Base-by-base conservation (phyloP, 371 early-diverging fungal species). In the Choanephora cucurbitarum region DNA sequence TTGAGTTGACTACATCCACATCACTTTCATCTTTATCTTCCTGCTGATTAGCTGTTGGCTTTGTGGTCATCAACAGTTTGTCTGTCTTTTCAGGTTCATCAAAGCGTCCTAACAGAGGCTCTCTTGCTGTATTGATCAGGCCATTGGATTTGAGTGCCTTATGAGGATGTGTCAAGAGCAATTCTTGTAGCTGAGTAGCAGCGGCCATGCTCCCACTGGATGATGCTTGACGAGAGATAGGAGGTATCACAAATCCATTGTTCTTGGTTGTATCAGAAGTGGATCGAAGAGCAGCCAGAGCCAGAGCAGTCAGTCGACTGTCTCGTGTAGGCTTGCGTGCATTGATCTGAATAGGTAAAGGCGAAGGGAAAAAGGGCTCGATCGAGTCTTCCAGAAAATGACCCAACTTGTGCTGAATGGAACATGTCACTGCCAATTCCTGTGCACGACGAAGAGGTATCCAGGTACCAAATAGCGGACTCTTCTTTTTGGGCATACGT, bases 361-460 rank as follows among this genome's bases (percentile, higher is more conserved):
- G 90, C 7, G 83, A 82, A 3, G 90, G 89, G 62, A 90, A 91
- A 47, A 84, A 87, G 0, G 73, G 66, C 48, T 87, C 86, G 7
- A 91, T 80, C 11, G 83, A 79, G 39, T 92, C 91, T 52, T 86
- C 81, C 44, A 95, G 67, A 60, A 95, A 93, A 11, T 86, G 85
- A 0, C 86, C 88, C 9, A 93, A 66, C 31, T 85, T 83, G 61
- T 87, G 81, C 52, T 92, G 90, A 19, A 93, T 71, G 6, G 92
- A 90, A 56, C 91, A 90, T 0, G 91, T 93, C 1, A 89, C 83
- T 0, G 94, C 91, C 41, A 95, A 69, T 8, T 90, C 93, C 21
- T 91, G 86, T 1, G 93, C 95, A 13, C 95, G 87, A 1, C 84
- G 75, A 19, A 95, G 70, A 3, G 95, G 95, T 46, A 95, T 90